Conservation (phyloP, 169 alveolate genomes). For the Eimeria falciformis region DNA sequence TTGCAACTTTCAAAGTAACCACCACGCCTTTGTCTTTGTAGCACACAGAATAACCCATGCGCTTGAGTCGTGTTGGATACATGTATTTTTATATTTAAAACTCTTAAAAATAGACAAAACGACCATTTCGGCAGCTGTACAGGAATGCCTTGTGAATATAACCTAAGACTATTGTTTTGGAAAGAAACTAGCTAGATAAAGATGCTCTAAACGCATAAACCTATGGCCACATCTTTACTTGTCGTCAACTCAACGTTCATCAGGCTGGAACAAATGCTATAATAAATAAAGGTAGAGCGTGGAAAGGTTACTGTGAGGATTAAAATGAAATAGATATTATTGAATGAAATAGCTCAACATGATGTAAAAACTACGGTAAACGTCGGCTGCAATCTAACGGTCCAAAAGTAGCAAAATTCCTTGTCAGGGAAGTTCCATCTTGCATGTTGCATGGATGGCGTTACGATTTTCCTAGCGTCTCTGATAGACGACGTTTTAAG, state of each 20-base stretch:
- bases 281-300: too few species aligned
- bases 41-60: neutral
- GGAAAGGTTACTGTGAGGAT: neutral
- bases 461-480: too few species aligned
- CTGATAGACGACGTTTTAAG: too few species aligned
- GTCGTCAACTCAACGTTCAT: neutral
- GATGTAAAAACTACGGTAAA: neutral
- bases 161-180: neutral
- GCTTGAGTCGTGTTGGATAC: neutral
- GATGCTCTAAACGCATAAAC: neutral
- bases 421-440: neutral
- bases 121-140: neutral
- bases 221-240: neutral
- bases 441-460: neutral
- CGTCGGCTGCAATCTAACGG: slow-evolving; percentile 6
- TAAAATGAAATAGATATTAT: neutral
- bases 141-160: neutral
- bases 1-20: neutral
- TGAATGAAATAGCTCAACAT: slow-evolving; percentile 14
- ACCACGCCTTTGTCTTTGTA: neutral
- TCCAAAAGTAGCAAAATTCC: neutral
- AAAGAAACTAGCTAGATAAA: neutral
- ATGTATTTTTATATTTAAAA: neutral
- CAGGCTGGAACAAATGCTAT: too few species aligned
- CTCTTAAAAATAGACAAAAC: neutral